These are phyloP conservation scores for Fusarium sambucinum DNA, from an alignment of 2,329 filamentous ascomycete genomes.

Conservation along the genomic window DNA sequence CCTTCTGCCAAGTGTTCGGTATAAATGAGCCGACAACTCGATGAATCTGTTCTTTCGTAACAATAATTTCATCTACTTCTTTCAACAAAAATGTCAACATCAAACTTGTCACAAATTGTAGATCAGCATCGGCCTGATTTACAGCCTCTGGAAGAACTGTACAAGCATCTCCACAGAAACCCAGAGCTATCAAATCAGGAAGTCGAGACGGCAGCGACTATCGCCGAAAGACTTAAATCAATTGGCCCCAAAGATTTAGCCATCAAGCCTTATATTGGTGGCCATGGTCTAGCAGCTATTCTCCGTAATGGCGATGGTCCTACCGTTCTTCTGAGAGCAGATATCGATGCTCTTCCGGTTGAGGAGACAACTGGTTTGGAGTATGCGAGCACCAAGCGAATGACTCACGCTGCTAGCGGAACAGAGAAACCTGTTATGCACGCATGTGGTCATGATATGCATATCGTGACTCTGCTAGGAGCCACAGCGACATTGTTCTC, in stretches of 20 bases:
- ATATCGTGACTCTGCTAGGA: slow-evolving; percentile 69
- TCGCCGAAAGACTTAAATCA: slow-evolving; percentile 55
- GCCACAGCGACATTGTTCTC: slow-evolving; percentile 63
- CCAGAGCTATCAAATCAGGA: slow-evolving; percentile 72
- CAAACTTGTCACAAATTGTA: background rate
- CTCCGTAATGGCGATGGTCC: slow-evolving; percentile 67
- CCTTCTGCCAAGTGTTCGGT: slow-evolving; percentile 3
- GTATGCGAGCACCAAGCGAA: slow-evolving; percentile 61
- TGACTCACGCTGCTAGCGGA: slow-evolving; percentile 12
- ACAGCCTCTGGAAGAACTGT: slow-evolving; percentile 47
- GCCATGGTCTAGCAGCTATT: slow-evolving; percentile 68
- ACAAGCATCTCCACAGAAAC: slow-evolving; percentile 69
- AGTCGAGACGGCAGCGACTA: slow-evolving; percentile 61
- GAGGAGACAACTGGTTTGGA: slow-evolving; percentile 65
- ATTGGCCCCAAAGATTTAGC: background rate
- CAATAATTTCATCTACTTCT: no score
- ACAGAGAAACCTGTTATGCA: slow-evolving; percentile 70
- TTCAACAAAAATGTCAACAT: background rate
- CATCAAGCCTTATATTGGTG: slow-evolving; percentile 67
- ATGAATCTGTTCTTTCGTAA: background rate
- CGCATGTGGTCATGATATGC: slow-evolving; percentile 76
- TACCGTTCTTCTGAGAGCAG: slow-evolving; percentile 69
- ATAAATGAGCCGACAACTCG: background rate
- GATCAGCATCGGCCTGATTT: slow-evolving; percentile 16
- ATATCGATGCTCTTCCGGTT: slow-evolving; percentile 72